Base-by-base conservation (phyloP, 306 rosid species). In the Fragaria nilgerrensis region DNA sequence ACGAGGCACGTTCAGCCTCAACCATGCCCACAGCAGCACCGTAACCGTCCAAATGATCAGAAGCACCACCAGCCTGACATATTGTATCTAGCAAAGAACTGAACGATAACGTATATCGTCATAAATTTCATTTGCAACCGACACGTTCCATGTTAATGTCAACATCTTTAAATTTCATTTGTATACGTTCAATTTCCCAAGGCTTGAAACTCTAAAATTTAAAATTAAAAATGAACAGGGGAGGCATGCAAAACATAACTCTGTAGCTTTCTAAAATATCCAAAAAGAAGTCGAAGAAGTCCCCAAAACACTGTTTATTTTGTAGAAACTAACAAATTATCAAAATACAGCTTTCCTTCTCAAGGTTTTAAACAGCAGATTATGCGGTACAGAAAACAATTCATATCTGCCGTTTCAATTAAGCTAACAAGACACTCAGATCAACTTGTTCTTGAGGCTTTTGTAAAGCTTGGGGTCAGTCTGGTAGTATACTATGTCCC, bases 401-500 rank as follows among this genome's bases (percentile, higher is more conserved):
- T 63, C 37, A 62, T 19, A 29, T 13, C 71, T 62, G 71, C 71
- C 59, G 48, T 47, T 13, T 63, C 61, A 76, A 73, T 74, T 70
- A 49, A 78, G 70, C 47, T 45, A 39, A 45, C 73, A 74, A 20
- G 2, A 82, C 53, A 8, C 8, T 87, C 76, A 93, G 34, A 77
- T 47, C 14, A 82, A 78, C 73, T 88, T 90, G 79, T 71, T 55
- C 50, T 78, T 64, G 48, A 84, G 77, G 73, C 77, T 62, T 75
- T 82, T 59, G n/a, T 73, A 58, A 52, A 86, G 85, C 48, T 78
- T 37, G 23, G 85, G 84, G 66, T 95, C 99, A 0, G 88, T 86
- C 75, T 95, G 90, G 70, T 95, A 95, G 86, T 5, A 92, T 3
- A 92, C 91, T 2, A 95, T 41, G 62, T 92, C 97, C 3, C 96